Base-by-base conservation (phyloP, 257 asterid species). In the Lycium ferocissimum region DNA sequence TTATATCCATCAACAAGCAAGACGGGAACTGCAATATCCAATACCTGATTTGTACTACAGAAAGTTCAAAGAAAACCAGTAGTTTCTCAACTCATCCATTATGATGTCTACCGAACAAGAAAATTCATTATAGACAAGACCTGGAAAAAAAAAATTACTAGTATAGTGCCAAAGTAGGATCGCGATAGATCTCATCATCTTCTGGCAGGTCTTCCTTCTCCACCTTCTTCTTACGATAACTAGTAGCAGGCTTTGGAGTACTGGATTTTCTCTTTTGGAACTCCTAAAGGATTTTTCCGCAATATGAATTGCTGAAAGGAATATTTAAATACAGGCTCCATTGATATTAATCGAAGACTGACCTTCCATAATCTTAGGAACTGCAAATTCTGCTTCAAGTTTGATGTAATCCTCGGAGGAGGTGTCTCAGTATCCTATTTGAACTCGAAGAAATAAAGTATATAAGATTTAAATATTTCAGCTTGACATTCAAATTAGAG, bases 1-100 rank as follows among this genome's bases (percentile, higher is more conserved):
- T 96, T 96, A 87, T 95, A 96, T 83, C 99, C 99, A 91, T 96
- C 99, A 89, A 96, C 98, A 80, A 96, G 99, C 88, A 95, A 91
- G 86, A 96, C 99, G 10, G 99, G 98, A 65, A 85, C 86, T 10
- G 91, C 98, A 84, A 91, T 88, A 87, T 93, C 97, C 59, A 93
- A 56, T 58, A 97, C 97, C 92, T 93, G 98, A 89, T 91, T 91
- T 78, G 98, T 93, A 86, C 99, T 96, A 91, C 89, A 83, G 71
- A 80, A 86, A 72, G 81, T 71, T 17, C 81, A 79, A 47, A 66
- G 80, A 78, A 85, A 70, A 81, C 76, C 58, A 62, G 62, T 22
- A n/a, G 37, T 49, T 84, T 83, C 37, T 37, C 83, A 78, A 69
- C 70, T 62, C 85, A 81, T 58, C 82, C 69, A 63, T 6, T 33